A percentile compares a stretch with the other conserved stretches of the same genome.
Evolutionary conservation across 73 alveolate genomes (phyloP).

Genomic region (Paramecium pentaurelia): DNA sequence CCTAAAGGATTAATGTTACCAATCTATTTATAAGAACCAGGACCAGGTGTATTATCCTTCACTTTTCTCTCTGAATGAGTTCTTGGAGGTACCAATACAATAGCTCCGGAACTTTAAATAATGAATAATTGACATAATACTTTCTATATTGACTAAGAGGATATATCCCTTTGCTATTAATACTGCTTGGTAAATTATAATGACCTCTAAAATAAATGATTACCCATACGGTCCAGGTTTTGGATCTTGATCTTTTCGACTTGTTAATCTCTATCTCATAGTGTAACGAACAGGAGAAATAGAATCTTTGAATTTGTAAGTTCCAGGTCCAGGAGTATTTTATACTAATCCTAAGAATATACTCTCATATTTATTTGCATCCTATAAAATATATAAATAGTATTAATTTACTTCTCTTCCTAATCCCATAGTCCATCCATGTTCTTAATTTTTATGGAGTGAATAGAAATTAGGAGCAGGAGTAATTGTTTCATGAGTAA

Average conservation of each 20-base stretch:
- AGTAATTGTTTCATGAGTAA: slow-evolving; percentile 25
- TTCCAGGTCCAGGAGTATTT: slow-evolving; percentile 64
- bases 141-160: not conserved
- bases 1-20: not conserved
- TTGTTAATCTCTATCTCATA: not conserved
- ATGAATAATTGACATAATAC: not conserved
- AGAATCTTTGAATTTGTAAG: not conserved
- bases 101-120: not conserved
- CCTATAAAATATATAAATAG: too few species aligned
- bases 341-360: slow-evolving; percentile 2
- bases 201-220: not conserved
- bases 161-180: not conserved
- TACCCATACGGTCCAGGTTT: slow-evolving; percentile 32
- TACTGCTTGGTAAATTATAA: not conserved
- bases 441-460: not conserved
- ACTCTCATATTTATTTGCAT: not conserved
- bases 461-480: slow-evolving; percentile 54
- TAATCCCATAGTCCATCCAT: slow-evolving; percentile 56
- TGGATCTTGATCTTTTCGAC: not conserved
- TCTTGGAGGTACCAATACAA: not conserved
- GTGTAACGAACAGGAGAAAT: not conserved
- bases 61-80: not conserved
- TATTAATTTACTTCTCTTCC: not conserved
- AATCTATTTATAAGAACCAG: not conserved
- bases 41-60: not conserved